Percentiles rank a stretch among this genome's conserved stretches.
phyloP scores from a whole-genome alignment of 139 green algal species.

The Edaphochlamys debaryana region DNA sequence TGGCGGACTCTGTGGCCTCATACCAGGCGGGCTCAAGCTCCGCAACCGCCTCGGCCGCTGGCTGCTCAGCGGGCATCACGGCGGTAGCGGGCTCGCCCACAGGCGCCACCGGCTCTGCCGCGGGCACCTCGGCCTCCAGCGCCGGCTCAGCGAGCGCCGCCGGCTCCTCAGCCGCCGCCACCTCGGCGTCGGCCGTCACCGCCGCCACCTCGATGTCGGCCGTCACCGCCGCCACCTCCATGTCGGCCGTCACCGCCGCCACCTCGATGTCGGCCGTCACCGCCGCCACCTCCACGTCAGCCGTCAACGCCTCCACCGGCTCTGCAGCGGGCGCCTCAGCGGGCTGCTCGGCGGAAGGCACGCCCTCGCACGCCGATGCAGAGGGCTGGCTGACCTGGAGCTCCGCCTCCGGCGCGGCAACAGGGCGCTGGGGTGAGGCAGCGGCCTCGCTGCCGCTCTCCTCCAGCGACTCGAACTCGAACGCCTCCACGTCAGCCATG shows the following conservation, averaged over 20 bases:
- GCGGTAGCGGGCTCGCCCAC: not conserved
- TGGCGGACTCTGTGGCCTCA: not conserved
- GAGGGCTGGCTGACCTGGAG: too few species aligned
- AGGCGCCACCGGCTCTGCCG: not conserved
- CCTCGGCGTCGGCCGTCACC: not conserved
- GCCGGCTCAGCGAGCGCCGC: too few species aligned
- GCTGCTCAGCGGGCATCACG: not conserved
- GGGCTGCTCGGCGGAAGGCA: too few species aligned
- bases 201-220: not conserved
- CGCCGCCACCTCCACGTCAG: not conserved
- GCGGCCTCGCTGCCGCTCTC: too few species aligned
- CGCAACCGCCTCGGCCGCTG: too few species aligned
- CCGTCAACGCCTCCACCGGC: not conserved
- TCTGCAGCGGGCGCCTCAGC: not conserved
- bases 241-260: not conserved
- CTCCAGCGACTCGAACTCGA: not conserved
- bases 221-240: not conserved
- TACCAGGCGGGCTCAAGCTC: not conserved
- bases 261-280: not conserved
- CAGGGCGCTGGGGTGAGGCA: too few species aligned
- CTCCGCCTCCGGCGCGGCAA: too few species aligned
- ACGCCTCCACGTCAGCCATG: constrained; percentile 6
- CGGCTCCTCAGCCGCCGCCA: not conserved
- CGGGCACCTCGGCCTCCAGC: not conserved
- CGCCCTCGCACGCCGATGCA: too few species aligned